These are phyloP conservation scores for Trichophyton rubrum DNA, from an alignment of 2,329 filamentous ascomycete species.

Conservation along the genomic window DNA sequence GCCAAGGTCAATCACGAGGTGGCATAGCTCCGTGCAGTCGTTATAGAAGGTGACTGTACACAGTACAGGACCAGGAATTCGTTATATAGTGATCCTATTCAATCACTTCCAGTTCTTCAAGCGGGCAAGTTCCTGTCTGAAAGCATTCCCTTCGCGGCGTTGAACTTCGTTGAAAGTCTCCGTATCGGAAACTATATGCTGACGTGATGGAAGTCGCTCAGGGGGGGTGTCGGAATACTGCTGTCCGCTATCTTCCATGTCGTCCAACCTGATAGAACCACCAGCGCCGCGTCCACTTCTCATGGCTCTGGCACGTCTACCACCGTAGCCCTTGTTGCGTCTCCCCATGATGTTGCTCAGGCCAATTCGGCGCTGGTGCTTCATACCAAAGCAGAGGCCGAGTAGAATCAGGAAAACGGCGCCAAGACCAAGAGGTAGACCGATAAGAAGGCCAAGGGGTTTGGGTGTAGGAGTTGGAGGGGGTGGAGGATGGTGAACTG, in stretches of 20 bases:
- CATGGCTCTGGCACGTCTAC: slow-evolving; percentile 25
- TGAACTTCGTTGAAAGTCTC: slow-evolving; percentile 22
- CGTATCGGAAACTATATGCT: slow-evolving; percentile 13
- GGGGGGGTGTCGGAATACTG: slow-evolving; percentile 17
- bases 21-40: not conserved
- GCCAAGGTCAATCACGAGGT: too few relatives aligned
- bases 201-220: slow-evolving; percentile 9
- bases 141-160: slow-evolving; percentile 21
- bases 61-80: not conserved
- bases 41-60: not conserved
- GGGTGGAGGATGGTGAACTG: slow-evolving; percentile 25
- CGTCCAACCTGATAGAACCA: slow-evolving; percentile 20
- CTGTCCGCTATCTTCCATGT: slow-evolving; percentile 16
- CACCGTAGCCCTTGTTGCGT: slow-evolving; percentile 27
- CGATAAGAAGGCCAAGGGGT: slow-evolving; percentile 29
- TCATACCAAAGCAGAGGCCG: slow-evolving; percentile 32
- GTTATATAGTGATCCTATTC: not conserved
- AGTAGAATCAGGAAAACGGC: slow-evolving; percentile 26
- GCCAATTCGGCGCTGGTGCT: slow-evolving; percentile 27
- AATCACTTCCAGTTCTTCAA: slow-evolving; percentile 25
- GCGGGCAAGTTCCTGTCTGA: slow-evolving; percentile 27
- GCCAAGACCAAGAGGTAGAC: slow-evolving; percentile 30
- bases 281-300: slow-evolving; percentile 20
- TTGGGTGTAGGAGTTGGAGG: slow-evolving; percentile 19
- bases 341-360: slow-evolving; percentile 26